Base-by-base conservation (phyloP, 805 yeast genomes). In the Spathaspora sp. region DNA sequence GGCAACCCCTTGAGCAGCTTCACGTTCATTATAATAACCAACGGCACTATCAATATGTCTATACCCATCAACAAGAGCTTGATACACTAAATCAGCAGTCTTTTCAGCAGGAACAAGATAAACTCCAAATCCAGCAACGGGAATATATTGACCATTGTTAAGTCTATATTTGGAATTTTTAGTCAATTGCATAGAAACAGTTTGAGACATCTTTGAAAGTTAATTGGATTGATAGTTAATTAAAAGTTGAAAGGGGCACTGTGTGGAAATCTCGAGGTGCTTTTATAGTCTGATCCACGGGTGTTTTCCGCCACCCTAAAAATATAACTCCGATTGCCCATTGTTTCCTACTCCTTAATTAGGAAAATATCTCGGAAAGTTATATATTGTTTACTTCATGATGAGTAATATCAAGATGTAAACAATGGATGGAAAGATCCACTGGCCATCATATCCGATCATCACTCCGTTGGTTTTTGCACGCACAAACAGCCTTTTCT, bases 21-120 rank as follows among this genome's bases (percentile, higher is more conserved):
- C 86, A 14, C 56, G 56, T 62, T 87, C 89, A 67, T 88, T 88
- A 10, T 71, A 69, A 69, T 89, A 89, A n/a, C 66, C 65, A 9
- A 77, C 82, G 6, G 96, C 96, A 17, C 85, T 72, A 62, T 89
- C 94, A 52, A 88, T 70, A 60, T 85, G 93, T 57, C 94, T 78
- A 64, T 86, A 88, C 0, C 96, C 96, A 12, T 64, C 69, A 31
- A 73, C 66, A 52, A 88, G 73, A 1, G 92, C 94, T 29, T 73
- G 63, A 57, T 77, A 73, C 0, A 83, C 85, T 26, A 82, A 60
- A 0, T 72, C 67, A 3, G 65, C 52, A 1, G 85, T 72, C 8
- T 68, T 68, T 0, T 58, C 57, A 1, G 60, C 52, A 3, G 81
- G 73, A 3, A 81, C 57, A 28, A 68, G 59, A 65, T 78, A 83